Base-by-base conservation (phyloP, 257 asterid species). In the Nemophila menziesii region DNA sequence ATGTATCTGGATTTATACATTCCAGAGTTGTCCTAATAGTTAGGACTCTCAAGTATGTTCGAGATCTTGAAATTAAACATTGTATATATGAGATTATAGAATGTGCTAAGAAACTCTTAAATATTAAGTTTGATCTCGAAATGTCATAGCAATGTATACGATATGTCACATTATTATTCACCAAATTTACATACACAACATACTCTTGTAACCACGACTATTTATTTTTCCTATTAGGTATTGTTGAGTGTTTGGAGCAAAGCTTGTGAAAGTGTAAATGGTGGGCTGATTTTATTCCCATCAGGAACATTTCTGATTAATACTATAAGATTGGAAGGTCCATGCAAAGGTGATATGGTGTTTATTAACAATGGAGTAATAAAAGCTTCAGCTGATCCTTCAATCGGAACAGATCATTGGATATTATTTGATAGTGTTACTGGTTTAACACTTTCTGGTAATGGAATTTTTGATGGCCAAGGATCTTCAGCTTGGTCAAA, bases 391-490 rank as follows among this genome's bases (percentile, higher is more conserved):
- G 3, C 11, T 20, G 54, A 43, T 7, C 18, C 38, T 22, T 39
- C 43, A n/a, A 4, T 43, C 15, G 23, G 17, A 7, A 22, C 11
- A 5, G 43, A 39, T 0, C 22, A 14, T 9, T 56, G 62, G 62
- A 29, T 56, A 24, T 9, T 39, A 14, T 56, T 56, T 27, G 14
- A 27, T 2, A 22, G 41, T 27, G 22, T 56, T n/a, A 11, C 39
- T 19, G 49, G 48, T 7, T 37, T 56, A 2, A 48, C 43, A 3
- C 24, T 48, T 16, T 36, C 26, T 42, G 62, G 62, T 8, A 21
- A 18, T 1, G 62, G 62, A 13, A 22, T 42, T 5, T 29, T 56
- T n/a, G 56, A 56, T 42, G 55, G 62, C 24, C 55, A 56, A 42
- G 62, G 62, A 22, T 44, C 62, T 10, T 9, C 22, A 1, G 21